Base-by-base conservation (phyloP, 441 rosid genomes). In the Brassica hybrid region DNA sequence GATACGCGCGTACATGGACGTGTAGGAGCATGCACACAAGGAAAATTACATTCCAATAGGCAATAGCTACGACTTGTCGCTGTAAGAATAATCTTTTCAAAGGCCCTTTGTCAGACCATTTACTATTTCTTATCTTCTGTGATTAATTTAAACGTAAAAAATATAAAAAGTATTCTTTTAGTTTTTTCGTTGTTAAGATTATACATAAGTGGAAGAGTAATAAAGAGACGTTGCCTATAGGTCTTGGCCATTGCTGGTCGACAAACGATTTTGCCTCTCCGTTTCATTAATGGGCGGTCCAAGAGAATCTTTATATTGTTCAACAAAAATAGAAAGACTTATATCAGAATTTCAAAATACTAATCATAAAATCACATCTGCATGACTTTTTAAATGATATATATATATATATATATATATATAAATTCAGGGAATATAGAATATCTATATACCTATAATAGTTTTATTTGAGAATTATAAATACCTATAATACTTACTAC, bases 261-360 rank as follows among this genome's bases (percentile, higher is more conserved):
- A 79, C 75, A 79, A 79, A 74, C 78, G 69, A 79, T 69, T 74
- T 69, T 73, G 82, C 82, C 82, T 74, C 82, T 79, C 82, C 82
- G 67, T 63, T 74, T 63, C 75, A 74, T 79, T 79, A 79, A 79
- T 69, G 75, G 82, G 45, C 82, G 67, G 82, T 79, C 82, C 82
- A 73, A 54, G 13, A 3, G 78, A 79, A 68, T 65, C 82, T 74
- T 63, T 36, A 36, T 27, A 16, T 68, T 69, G 63, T 54, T 73
- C 78, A 62, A 54, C 43, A 43, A 61, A 38, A 54, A 32, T 17
- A 54, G 61, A 67, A 73, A 59, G 32, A 34, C 73, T 48, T n/a
- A 17, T 17, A 5, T 67, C 19, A 73, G 65, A 73, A 74, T 73
- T 63, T 73, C 41, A 73, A 79, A 68, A 54, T 60, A 61, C 25